A percentile compares a stretch with the other conserved stretches of the same genome.
Conservation (phyloP, 1,284 basidiomycete genomes). For the Meira nashicola region DNA sequence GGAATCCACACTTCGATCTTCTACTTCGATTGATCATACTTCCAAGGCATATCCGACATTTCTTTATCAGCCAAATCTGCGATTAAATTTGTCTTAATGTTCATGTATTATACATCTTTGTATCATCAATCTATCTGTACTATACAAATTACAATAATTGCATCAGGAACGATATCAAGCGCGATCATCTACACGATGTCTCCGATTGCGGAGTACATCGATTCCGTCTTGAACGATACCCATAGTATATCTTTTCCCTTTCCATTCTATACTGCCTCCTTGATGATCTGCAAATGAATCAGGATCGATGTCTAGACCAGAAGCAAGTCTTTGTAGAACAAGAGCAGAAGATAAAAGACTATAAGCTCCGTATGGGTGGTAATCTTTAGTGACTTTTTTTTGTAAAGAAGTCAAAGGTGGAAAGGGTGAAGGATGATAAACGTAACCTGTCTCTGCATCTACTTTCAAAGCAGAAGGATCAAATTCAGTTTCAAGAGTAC, state of each 20-base stretch:
- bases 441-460: slow-evolving; percentile 12
- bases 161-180: no score
- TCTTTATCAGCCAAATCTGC: neutral
- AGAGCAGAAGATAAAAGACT: slow-evolving; percentile 7
- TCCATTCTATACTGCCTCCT: slow-evolving; percentile 8
- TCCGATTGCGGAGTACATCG: no score
- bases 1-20: neutral
- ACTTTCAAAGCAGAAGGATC: slow-evolving; percentile 11
- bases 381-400: neutral
- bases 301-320: slow-evolving; percentile 7
- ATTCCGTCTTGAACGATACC: slow-evolving; percentile 1
- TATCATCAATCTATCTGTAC: no score
- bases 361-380: slow-evolving; percentile 3
- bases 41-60: neutral
- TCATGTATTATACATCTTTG: no score
- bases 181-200: no score
- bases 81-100: neutral
- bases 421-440: slow-evolving; percentile 16
- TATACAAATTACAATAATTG: no score
- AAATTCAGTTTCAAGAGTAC: neutral
- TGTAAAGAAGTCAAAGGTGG: neutral
- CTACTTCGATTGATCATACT: neutral
- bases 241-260: slow-evolving; percentile 1
- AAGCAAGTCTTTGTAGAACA: slow-evolving; percentile 5
- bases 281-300: slow-evolving; percentile 1